Conservation (phyloP, 225 moss, liverwort and hornwort species). For the Ulota crispa region DNA sequence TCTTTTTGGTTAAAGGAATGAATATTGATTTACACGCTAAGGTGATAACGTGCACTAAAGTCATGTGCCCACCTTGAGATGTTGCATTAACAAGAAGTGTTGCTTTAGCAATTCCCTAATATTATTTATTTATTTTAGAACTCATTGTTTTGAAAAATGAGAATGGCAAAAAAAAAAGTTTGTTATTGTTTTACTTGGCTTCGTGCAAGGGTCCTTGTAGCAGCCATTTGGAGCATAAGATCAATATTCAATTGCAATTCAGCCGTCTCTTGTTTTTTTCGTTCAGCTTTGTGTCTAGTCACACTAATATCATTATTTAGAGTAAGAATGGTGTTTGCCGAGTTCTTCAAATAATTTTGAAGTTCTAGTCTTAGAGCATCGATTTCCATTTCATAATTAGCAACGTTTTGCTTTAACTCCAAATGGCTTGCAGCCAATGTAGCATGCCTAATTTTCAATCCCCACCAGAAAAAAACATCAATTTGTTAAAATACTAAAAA, state of each 20-base stretch:
- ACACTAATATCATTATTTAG: conserved; percentile 69
- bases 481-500: no score
- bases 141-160: no score
- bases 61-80: no score
- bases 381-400: conserved; percentile 48
- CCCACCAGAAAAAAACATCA: no score
- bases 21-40: no score
- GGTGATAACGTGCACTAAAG: no score
- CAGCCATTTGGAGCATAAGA: conserved; percentile 52
- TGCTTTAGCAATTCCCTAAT: no score
- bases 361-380: conserved; percentile 42
- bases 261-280: conserved; percentile 44
- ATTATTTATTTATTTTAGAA: no score
- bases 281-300: conserved; percentile 39
- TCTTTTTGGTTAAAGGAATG: no score
- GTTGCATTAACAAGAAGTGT: no score
- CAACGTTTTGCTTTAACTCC: conserved; percentile 62
- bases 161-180: no score
- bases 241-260: conserved; percentile 68
- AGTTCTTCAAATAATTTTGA: conserved; percentile 51
- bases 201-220: conserved; percentile 49
- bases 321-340: conserved; percentile 53
- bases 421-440: conserved; percentile 67
- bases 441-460: conserved; percentile 45
- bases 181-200: conserved; percentile 45